Base-by-base conservation (phyloP, 2,329 filamentous ascomycete species). In the Epichloe glyceriae region DNA sequence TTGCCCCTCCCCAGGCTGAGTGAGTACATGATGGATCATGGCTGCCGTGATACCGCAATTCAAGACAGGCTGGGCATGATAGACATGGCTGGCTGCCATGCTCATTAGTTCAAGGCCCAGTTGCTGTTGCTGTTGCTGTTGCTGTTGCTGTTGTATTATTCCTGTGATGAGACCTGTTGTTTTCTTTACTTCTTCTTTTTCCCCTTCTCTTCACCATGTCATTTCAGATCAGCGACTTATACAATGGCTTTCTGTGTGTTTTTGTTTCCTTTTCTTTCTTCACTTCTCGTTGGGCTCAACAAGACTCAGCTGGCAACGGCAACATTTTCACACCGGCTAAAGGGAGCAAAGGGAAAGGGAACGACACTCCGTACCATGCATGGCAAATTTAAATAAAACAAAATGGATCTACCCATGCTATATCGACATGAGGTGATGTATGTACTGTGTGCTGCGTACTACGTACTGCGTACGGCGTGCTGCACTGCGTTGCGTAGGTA, bases 221-320 rank as follows among this genome's bases (percentile, higher is more conserved):
- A 17, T 40, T 17, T 17, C n/a, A 4, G 38, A 17, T 40, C 7
- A 40, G 17, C 10, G 11, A 22, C 15, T 14, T 34, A 5, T 12
- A 6, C 2, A 30, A 30, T 35, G 44, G 22, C 30, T 46, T 37
- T 34, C 12, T 37, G 15, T 37, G 4, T 22, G 12, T 37, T 49
- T 33, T 3, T 10, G 22, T 35, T 7, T 30, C 26, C 8, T 46
- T 15, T 42, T 30, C 19, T 42, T 37, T 41, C 37, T 7, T 52
- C 26, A n/a, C 12, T 26, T 33, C 15, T 37, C 26, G 22, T 26
- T 26, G 6, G 22, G 6, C 22, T 26, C 6, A 7, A 19, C 22
- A 50, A 50, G 48, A 50, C 20, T 30, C 3, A 30, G 48, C 48
- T 35, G 48, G 48, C 48, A 50, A 45, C 41, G 48, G 48, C 48